Evolutionary conservation across 257 asterid species (phyloP), one percentile per base, ranked within the genome.

Genomic region (Solanum habrochaites): DNA sequence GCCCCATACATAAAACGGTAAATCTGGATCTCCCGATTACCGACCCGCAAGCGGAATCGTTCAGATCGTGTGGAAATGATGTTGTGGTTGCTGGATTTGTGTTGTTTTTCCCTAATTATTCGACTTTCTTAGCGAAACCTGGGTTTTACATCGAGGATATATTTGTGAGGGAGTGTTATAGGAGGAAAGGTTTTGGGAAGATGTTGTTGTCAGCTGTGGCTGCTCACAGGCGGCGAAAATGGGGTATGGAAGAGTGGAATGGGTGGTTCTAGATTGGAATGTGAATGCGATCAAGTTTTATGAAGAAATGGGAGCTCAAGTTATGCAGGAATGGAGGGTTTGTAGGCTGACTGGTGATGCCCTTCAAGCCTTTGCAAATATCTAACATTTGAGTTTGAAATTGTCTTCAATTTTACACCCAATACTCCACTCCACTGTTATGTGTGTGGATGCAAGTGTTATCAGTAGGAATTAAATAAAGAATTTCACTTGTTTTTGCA

Each of bases 201-300:
- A 85, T 90, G 91, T 91, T 95, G 56, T 85, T 95, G 86, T 86
- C 97, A 1, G 95, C 97, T 8, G 98, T 97, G 89, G 98, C 97
- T 4, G 90, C 89, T 16, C 98, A 94, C 98, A 94, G 91, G 99
- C 98, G 47, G 95, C 98, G 49, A 94, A 92, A 91, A 93, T 95
- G 97, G 98, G 98, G 64, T 93, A 92, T 39, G 98, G 96, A 25
- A 91, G 98, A 56, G 98, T 96, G 89, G 99, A 96, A 85, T 95
- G 98, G 99, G 98, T 94, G 88, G 98, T 94, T 70, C 92, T 94
- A 37, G 98, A 95, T 83, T 94, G 98, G 98, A 96, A 96, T 49
- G 89, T 75, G 78, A 93, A 91, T 85, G 98, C 98, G 31, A 90
- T 95, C 1, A 70, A 82, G 66, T 97, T 97, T 78, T 97, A 94